Base-by-base conservation (phyloP, 2,329 filamentous ascomycete genomes). In the Sporothrix phasma region DNA sequence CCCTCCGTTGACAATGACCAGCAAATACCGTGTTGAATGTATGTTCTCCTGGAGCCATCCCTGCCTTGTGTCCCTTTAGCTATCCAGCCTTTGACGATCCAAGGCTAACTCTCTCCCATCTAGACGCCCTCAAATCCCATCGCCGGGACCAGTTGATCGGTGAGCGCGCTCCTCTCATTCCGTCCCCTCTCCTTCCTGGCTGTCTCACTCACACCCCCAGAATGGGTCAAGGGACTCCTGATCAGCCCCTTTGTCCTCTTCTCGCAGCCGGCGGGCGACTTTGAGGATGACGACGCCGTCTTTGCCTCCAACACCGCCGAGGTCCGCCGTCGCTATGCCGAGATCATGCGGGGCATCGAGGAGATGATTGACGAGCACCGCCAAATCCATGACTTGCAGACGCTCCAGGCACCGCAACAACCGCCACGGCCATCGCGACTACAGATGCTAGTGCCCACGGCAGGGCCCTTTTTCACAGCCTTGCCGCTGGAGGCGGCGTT, bases 211-310 rank as follows among this genome's bases (percentile, higher is more conserved):
- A 43, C 45, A 45, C 19, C 47, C 19, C 3, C 71, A 86, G 91
- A 96, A 88, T 97, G 93, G 93, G 90, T 97, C 80, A 97, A 99
- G 77, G 90, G 88, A 45, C 83, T 97, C 3, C 80, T 97, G 13
- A 94, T 94, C 1, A 93, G 97, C 0, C 94, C 94, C 0, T 99
- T 99, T 73, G 93, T 99, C 45, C 84, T 99, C 62, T 92, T 96
- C 74, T 97, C 93, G 1, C 92, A 97, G 73, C 94, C 94, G 3
- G 95, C 91, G 0, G 91, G 91, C 22, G 85, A 92, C 47, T 92
- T 93, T 71, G 88, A 92, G 68, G 80, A 84, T 64, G 81, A 85
- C 69, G 84, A 84, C 66, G 79, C 83, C 63, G 83, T 80, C 63
- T 83, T 93, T 60, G 78, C 82, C 51, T 82, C 87, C 65, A 92